Base-by-base conservation (phyloP, 768 basidiomycete species). In the Amanita rimosa region DNA sequence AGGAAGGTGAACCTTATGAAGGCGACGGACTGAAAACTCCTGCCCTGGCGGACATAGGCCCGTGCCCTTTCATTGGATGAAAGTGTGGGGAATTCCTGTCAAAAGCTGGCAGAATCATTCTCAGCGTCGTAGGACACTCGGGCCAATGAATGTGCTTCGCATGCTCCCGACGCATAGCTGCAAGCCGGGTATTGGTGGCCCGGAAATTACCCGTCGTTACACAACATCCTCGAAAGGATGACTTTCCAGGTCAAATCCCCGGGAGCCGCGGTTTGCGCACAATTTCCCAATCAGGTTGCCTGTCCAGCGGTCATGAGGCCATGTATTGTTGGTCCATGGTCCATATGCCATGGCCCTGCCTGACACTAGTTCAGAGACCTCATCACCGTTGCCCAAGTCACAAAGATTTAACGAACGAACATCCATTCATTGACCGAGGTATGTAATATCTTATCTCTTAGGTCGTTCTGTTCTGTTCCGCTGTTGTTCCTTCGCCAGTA, bases 401-500 rank as follows among this genome's bases (percentile, higher is more conserved):
- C n/a, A n/a, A n/a, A n/a, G n/a, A n/a, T n/a, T n/a, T n/a, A n/a
- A n/a, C n/a, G n/a, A n/a, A n/a, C 5, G 44, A 35, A 34, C 10
- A 33, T 45, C 16, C 31, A 29, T 10, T 26, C 19, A 13, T 24
- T 46, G 10, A 37, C 26, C n/a, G 14, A 14, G 19, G 26, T 36
- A 51, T 53, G 41, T 43, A 26, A 40, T 56, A 60, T 57, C 58
- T 53, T 57, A 59, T 57, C 53, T 55, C 46, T 26, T 45, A 51
- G 36, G n/a, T 34, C 36, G 9, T 33, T 51, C 33, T 55, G 53
- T 27, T 37, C 48, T 29, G 22, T n/a, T n/a, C n/a, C n/a, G n/a
- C n/a, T n/a, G n/a, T n/a, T n/a, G 80, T 60, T 43, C 49, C 56
- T 40, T 51, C 47, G 48, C 41, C 45, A 49, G 50, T 44, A 53